Conservation (phyloP, 2,329 filamentous ascomycete genomes). For the Pseudogymnoascus sp. region DNA sequence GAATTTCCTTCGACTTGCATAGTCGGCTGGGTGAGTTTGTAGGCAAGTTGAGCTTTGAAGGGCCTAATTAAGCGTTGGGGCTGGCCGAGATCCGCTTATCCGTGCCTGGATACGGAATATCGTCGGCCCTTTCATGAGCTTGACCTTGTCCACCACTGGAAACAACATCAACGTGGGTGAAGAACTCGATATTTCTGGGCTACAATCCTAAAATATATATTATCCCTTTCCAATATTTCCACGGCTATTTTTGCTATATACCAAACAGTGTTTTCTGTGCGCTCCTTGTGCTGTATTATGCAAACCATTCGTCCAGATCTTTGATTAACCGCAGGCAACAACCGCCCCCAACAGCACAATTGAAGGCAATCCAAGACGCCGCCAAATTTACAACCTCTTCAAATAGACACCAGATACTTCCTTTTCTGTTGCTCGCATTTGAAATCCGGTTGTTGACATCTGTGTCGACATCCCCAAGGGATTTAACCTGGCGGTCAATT, state of each 20-base stretch:
- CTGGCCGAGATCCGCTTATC: not conserved
- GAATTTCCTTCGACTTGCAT: no score
- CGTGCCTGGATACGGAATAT: not conserved
- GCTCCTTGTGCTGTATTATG: not conserved
- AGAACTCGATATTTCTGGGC: not conserved
- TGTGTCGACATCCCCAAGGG: not conserved
- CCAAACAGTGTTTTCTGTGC: not conserved
- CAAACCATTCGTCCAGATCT: not conserved
- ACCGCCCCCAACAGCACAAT: not conserved
- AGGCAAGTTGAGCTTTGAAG: not conserved
- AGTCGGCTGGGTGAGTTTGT: not conserved
- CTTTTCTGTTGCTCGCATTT: not conserved
- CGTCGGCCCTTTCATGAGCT: not conserved
- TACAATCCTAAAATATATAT: not conserved
- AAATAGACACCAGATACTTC: not conserved
- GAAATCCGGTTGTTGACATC: not conserved
- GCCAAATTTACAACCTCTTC: not conserved
- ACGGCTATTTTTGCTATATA: not conserved
- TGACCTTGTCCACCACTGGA: not conserved
- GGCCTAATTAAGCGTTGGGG: not conserved
- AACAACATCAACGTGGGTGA: not conserved
- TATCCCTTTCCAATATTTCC: not conserved
- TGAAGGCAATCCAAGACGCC: not conserved
- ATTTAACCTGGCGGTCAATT: not conserved
- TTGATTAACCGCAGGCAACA: constrained; percentile 3